A percentile compares a stretch with the other conserved stretches of the same genome.
phyloP scores from a whole-genome alignment of 2,329 filamentous ascomycete species.

The Talaromyces sp. region DNA sequence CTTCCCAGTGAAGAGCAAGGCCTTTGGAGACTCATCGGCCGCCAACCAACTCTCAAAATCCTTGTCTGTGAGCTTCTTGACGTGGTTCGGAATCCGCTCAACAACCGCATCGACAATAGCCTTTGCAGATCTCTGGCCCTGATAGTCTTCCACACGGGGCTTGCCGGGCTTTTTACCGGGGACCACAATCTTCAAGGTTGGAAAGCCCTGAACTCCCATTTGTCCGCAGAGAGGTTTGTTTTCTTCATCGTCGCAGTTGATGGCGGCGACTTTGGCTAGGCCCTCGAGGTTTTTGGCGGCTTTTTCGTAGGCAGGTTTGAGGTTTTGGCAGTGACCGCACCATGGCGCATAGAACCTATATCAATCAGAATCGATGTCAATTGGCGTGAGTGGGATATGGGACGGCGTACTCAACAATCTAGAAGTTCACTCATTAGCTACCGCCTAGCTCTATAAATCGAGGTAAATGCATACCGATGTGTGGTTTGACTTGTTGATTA shows the following conservation, averaged over 20 bases:
- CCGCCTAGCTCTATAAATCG: neutral
- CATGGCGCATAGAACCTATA: constrained; percentile 93
- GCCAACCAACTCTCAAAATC: constrained; percentile 72
- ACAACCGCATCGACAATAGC: constrained; percentile 83
- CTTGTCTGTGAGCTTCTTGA: constrained; percentile 76
- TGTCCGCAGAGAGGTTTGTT: constrained; percentile 85
- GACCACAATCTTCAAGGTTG: constrained; percentile 88
- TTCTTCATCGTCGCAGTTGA: constrained; percentile 89
- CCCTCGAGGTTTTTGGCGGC: constrained; percentile 86
- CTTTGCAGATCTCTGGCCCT: constrained; percentile 78
- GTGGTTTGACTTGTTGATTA: constrained; percentile 87
- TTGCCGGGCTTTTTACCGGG: constrained; percentile 78
- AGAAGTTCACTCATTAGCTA: constrained; percentile 25
- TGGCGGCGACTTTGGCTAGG: constrained; percentile 86
- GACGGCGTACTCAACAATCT: constrained; percentile 55
- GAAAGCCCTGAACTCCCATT: constrained; percentile 91
- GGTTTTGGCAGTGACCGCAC: constrained; percentile 95
- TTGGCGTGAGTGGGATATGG: constrained; percentile 20
- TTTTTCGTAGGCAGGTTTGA: constrained; percentile 95
- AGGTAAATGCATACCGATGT: constrained; percentile 66
- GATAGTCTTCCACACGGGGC: constrained; percentile 86
- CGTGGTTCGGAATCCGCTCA: constrained; percentile 87
- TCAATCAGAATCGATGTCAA: constrained; percentile 22
- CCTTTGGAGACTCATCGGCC: constrained; percentile 70
- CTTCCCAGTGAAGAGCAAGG: constrained; percentile 90